Conservation (phyloP, 164 flowering plant species). For the Sedum album region DNA sequence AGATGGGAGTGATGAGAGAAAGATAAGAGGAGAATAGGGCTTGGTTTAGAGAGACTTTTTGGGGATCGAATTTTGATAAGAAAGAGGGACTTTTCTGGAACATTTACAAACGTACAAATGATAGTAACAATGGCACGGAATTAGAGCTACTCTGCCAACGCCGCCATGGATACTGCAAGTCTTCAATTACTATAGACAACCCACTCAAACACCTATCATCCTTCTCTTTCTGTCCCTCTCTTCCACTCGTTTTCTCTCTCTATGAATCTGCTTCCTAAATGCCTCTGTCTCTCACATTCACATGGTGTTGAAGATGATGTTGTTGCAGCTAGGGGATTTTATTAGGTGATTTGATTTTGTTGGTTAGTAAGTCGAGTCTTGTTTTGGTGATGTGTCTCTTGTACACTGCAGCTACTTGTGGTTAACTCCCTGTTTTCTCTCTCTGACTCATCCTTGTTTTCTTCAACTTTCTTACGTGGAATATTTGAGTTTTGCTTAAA, state of each 20-base stretch:
- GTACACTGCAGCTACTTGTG: slow-evolving; percentile 3
- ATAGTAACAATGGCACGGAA: slow-evolving; percentile 49
- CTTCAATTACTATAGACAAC: slow-evolving; percentile 25
- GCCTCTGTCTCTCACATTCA: not conserved
- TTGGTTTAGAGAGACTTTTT: not conserved
- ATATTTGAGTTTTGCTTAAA: not conserved
- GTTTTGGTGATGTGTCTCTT: slow-evolving; percentile 1
- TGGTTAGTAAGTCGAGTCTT: not conserved
- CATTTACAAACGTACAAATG: slow-evolving; percentile 6
- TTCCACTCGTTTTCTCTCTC: slow-evolving; percentile 13
- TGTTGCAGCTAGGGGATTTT: not conserved
- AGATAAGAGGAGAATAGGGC: not conserved
- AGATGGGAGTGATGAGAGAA: not conserved
- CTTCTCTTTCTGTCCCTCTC: slow-evolving; percentile 6
- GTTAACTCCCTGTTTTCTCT: not conserved
- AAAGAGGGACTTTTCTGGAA: not conserved
- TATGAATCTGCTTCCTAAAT: not conserved
- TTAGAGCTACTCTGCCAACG: slow-evolving; percentile 53
- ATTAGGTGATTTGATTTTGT: not conserved
- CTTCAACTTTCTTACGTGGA: not conserved
- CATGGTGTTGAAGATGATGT: not conserved
- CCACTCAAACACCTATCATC: slow-evolving; percentile 8
- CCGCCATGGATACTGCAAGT: slow-evolving; percentile 59
- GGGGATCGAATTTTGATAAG: slow-evolving; percentile 9
- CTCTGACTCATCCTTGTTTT: not conserved